Percentiles rank a stretch among this genome's conserved stretches.
Evolutionary conservation across 2,329 filamentous ascomycete species (phyloP).

Genomic region (Penicillium sclerotiorum): DNA sequence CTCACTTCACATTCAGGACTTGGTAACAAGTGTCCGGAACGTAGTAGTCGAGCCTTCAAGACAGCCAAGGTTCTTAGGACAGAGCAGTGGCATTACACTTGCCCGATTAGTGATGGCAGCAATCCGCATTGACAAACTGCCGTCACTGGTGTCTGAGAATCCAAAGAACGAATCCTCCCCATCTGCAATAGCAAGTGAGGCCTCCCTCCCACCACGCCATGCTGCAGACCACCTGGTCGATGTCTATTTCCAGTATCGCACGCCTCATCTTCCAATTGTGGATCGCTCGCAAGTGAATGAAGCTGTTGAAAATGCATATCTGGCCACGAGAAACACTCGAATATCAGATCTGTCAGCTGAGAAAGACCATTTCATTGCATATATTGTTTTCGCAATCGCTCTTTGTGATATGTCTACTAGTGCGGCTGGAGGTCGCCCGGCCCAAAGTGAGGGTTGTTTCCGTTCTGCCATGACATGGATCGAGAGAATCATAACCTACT

Average conservation of each 20-base stretch:
- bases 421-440: slow-evolving; percentile 1
- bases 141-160: neutral
- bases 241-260: slow-evolving; percentile 5
- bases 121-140: slow-evolving; percentile 2
- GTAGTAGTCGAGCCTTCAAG: slow-evolving; percentile 5
- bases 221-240: slow-evolving; percentile 4
- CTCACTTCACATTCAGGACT: slow-evolving; percentile 2
- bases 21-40: slow-evolving; percentile 4
- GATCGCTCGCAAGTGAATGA: neutral
- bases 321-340: neutral
- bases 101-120: slow-evolving; percentile 4
- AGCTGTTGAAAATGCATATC: slow-evolving; percentile 1
- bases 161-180: neutral
- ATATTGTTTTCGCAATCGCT: slow-evolving; percentile 4
- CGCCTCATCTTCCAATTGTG: slow-evolving; percentile 4
- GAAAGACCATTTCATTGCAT: neutral
- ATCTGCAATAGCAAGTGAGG: neutral
- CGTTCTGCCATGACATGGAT: neutral
- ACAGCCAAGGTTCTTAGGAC: slow-evolving; percentile 5
- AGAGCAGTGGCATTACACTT: slow-evolving; percentile 6
- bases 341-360: neutral
- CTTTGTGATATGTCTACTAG: slow-evolving; percentile 1
- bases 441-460: slow-evolving; percentile 6
- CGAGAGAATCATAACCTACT: neutral
- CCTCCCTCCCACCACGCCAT: slow-evolving; percentile 7